A percentile compares a stretch with the other conserved stretches of the same genome.
Conservation (phyloP, 306 rosid species). For the Inga laurina region DNA sequence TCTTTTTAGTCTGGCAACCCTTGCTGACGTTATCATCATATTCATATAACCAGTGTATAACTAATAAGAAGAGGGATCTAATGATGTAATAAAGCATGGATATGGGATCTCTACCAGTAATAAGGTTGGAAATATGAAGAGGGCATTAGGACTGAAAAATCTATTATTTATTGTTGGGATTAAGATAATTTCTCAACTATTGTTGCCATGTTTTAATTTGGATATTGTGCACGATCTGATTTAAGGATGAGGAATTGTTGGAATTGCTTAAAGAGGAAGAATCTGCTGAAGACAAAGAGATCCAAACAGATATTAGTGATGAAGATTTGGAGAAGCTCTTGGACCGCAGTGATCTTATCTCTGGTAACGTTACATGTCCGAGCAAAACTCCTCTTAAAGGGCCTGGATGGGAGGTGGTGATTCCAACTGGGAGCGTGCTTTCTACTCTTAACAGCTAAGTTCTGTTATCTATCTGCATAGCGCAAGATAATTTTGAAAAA, state of each 20-base stretch:
- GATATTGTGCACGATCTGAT: constrained; percentile 18
- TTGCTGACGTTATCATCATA: background rate
- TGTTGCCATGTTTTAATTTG: constrained; percentile 18
- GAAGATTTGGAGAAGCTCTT: constrained; percentile 71
- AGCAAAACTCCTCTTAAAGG: constrained; percentile 58
- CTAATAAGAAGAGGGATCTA: background rate
- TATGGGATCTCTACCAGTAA: background rate
- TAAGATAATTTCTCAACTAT: background rate
- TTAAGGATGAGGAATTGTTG: constrained; percentile 71
- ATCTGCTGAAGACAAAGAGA: constrained; percentile 75
- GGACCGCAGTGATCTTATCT: constrained; percentile 81
- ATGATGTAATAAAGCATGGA: background rate
- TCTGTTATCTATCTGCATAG: background rate
- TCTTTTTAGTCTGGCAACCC: background rate
- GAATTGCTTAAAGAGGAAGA: constrained; percentile 76
- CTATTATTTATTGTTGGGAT: constrained; percentile 3
- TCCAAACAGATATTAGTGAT: constrained; percentile 71
- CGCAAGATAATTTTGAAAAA: background rate
- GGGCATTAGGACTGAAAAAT: background rate
- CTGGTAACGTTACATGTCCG: constrained; percentile 20
- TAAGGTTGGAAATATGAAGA: background rate
- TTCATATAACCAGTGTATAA: background rate
- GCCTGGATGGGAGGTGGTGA: constrained; percentile 99
- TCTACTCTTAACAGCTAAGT: constrained; percentile 75
- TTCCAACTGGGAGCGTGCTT: constrained; percentile 82